These are phyloP conservation scores for Fraxinus sp. DNA, from an alignment of 305 asterid genomes.

Conservation along the genomic window DNA sequence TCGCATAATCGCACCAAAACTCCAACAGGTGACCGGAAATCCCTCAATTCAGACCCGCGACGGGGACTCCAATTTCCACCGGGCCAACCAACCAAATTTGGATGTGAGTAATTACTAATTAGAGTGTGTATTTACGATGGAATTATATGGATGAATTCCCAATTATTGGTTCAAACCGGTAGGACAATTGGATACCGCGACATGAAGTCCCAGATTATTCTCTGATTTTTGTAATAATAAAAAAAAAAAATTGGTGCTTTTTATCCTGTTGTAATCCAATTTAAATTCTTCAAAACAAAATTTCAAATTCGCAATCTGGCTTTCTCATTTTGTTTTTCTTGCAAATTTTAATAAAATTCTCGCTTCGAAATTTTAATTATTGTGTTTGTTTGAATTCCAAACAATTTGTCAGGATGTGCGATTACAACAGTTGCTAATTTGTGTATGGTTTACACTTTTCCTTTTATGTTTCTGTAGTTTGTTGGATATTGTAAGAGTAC, in stretches of 20 bases:
- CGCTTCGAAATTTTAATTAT: background rate
- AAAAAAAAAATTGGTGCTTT: background rate
- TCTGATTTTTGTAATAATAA: background rate
- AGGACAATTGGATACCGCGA: background rate
- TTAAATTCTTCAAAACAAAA: too few relatives aligned
- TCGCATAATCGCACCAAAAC: background rate
- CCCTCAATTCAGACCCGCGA: background rate
- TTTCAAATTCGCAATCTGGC: background rate
- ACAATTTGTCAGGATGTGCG: background rate
- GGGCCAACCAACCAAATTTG: background rate
- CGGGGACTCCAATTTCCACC: background rate
- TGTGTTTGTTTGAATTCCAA: background rate
- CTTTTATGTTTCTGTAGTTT: background rate
- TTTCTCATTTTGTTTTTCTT: background rate
- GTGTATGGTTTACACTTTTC: background rate
- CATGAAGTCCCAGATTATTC: background rate
- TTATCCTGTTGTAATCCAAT: background rate
- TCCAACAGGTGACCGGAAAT: background rate
- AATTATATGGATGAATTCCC: background rate
- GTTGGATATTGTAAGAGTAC: background rate
- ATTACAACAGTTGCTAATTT: background rate
- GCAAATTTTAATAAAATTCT: too few relatives aligned
- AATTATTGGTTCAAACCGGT: background rate
- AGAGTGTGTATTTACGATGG: background rate
- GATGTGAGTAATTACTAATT: background rate